Percentiles rank a stretch among this genome's conserved stretches.
Conservation (phyloP, 176 grass and related monocot genomes). For the Raddia distichophylla region DNA sequence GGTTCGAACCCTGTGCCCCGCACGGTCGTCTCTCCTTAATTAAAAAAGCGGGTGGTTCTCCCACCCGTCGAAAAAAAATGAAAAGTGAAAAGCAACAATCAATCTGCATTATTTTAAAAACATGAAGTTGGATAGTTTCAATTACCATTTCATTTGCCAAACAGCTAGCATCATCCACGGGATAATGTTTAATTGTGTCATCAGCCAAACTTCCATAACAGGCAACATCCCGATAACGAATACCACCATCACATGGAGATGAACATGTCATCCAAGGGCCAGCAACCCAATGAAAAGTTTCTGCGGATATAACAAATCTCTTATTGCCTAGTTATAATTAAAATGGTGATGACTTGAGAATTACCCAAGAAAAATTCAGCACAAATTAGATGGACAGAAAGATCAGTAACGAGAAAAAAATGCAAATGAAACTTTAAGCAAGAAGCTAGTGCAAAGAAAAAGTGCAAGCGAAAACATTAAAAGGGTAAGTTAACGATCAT, state of each 20-base stretch:
- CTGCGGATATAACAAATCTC: constrained; percentile 41
- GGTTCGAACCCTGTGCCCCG: no score
- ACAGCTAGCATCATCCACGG: constrained; percentile 79
- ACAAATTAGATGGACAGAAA: not conserved
- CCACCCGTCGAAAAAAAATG: not conserved
- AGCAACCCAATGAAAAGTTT: constrained; percentile 75
- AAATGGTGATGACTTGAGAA: constrained; percentile 11
- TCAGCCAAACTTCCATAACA: constrained; percentile 71
- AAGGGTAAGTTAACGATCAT: not conserved
- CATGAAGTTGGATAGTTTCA: not conserved
- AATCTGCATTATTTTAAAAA: not conserved
- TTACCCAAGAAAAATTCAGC: not conserved
- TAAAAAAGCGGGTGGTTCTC: no score
- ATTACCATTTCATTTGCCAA: constrained; percentile 62
- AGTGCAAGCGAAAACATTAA: not conserved
- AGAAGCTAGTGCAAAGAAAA: constrained; percentile 27
- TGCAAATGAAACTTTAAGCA: not conserved
- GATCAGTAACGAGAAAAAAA: constrained; percentile 1
- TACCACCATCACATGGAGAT: constrained; percentile 79
- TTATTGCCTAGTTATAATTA: constrained; percentile 8
- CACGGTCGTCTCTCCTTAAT: no score
- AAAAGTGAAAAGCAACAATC: not conserved
- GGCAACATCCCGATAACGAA: constrained; percentile 68
- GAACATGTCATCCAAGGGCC: constrained; percentile 82
- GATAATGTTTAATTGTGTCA: constrained; percentile 65